Base-by-base conservation (phyloP, 2,329 filamentous ascomycete genomes). In the Alternaria gaisen region DNA sequence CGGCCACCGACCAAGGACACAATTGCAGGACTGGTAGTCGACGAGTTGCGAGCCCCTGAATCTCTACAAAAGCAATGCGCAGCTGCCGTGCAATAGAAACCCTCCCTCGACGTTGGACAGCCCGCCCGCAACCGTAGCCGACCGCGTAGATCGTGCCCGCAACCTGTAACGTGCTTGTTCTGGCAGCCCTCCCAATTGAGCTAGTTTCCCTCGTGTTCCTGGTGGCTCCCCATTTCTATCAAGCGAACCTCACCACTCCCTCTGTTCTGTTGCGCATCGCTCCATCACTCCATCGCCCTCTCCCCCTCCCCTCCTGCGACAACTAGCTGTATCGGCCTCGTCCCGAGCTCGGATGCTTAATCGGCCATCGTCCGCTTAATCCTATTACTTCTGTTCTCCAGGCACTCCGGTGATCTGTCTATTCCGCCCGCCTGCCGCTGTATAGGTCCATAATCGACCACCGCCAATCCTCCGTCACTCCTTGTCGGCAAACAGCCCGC, bases 341-440 rank as follows among this genome's bases (percentile, higher is more conserved):
- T 64, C 40, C 71, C 72, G 73, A 72, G 71, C 71, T 69, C 70
- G 63, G 53, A 65, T 67, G 67, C 66, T 64, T 73, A 72, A 66
- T 72, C 65, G 63, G 66, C 66, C 65, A 65, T 64, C 64, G 64
- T 65, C 65, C 66, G 72, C 68, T 56, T 77, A 78, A 77, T 77
- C 75, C 50, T 70, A 69, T 74, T 76, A 71, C 68, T 77, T 77
- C 65, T 64, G 53, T 76, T 77, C 75, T 78, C 76, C 76, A 78
- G 71, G 65, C 70, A 65, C 70, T 56, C 56, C 53, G 48, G 70
- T 70, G 71, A 68, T 72, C 71, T 79, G 75, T 78, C 72, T 78
- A 78, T 78, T 78, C 68, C 67, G 62, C 61, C 71, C 65, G 66
- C 62, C 66, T 66, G 67, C 66, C 66, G 67, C 71, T 72, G 69